phyloP scores from a whole-genome alignment of 2,329 filamentous ascomycete species.

The Aspergillus sp. region DNA sequence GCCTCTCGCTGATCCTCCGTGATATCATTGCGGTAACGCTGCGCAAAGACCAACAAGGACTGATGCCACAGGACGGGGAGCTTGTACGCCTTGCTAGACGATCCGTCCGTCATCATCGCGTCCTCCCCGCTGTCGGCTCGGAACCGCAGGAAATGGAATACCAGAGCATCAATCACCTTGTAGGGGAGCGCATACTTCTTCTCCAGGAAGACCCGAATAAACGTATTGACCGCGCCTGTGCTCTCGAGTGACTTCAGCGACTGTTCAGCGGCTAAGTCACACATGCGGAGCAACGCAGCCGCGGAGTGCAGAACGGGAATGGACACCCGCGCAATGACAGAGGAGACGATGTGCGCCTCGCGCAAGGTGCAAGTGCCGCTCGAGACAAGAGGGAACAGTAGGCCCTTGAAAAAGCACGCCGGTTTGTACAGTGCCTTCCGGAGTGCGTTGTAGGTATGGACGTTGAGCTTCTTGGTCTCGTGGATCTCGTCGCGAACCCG shows the following conservation, averaged over 20 bases:
- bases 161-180: slow-evolving; percentile 88
- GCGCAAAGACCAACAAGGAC: slow-evolving; percentile 84
- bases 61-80: slow-evolving; percentile 97
- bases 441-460: slow-evolving; percentile 89
- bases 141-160: slow-evolving; percentile 96
- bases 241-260: slow-evolving; percentile 74
- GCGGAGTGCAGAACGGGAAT: slow-evolving; percentile 91
- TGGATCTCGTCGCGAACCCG: slow-evolving; percentile 91
- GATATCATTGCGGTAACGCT: slow-evolving; percentile 92
- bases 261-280: slow-evolving; percentile 90
- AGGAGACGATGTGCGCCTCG: slow-evolving; percentile 88
- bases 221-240: slow-evolving; percentile 88
- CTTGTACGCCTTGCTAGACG: slow-evolving; percentile 52
- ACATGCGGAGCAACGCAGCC: slow-evolving; percentile 84
- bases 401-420: slow-evolving; percentile 92
- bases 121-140: slow-evolving; percentile 61
- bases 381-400: slow-evolving; percentile 84
- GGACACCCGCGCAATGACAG: slow-evolving; percentile 77
- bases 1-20: slow-evolving; percentile 93
- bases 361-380: slow-evolving; percentile 86
- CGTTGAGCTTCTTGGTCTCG: slow-evolving; percentile 91
- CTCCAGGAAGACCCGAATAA: slow-evolving; percentile 88
- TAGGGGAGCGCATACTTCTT: slow-evolving; percentile 97
- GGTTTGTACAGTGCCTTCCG: slow-evolving; percentile 95
- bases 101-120: slow-evolving; percentile 44